Percentiles rank a stretch among this genome's conserved stretches.
phyloP scores from a whole-genome alignment of 2,329 filamentous ascomycete species.

The Ceratocystis cubensis region DNA sequence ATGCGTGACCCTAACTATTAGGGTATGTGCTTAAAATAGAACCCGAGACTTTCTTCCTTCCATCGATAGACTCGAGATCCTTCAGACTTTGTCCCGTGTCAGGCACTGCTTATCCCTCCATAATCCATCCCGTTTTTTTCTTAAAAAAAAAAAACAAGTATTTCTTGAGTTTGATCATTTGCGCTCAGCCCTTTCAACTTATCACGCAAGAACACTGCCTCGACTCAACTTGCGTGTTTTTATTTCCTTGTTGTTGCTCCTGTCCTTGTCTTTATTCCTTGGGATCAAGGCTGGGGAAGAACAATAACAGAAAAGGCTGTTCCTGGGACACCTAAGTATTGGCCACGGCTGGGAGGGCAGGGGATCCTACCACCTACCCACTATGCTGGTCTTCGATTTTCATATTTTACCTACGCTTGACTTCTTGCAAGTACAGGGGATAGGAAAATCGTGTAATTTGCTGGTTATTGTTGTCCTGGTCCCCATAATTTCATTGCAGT shows the following conservation, averaged over 20 bases:
- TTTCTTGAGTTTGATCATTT: not conserved
- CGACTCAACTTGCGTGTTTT: not conserved
- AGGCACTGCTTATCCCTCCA: not conserved
- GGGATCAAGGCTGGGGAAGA: no score
- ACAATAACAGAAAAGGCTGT: no score
- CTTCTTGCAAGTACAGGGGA: not conserved
- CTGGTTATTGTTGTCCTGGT: not conserved
- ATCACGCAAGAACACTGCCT: slow-evolving; percentile 1
- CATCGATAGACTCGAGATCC: not conserved
- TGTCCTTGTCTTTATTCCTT: not conserved
- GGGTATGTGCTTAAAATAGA: not conserved
- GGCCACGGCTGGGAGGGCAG: no score
- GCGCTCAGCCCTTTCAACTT: not conserved
- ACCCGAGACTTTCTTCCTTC: not conserved
- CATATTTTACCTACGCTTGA: not conserved
- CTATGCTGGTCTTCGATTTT: not conserved
- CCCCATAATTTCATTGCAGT: not conserved
- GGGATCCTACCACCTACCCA: no score
- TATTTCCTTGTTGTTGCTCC: not conserved
- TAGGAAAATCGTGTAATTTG: not conserved
- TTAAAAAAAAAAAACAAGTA: no score
- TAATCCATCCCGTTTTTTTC: not conserved
- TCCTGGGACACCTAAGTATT: not conserved
- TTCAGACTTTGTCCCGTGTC: not conserved
- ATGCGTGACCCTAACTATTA: not conserved